Conservation (phyloP, 495 filamentous ascomycete genomes). For the Aspergillus ellipticus region DNA sequence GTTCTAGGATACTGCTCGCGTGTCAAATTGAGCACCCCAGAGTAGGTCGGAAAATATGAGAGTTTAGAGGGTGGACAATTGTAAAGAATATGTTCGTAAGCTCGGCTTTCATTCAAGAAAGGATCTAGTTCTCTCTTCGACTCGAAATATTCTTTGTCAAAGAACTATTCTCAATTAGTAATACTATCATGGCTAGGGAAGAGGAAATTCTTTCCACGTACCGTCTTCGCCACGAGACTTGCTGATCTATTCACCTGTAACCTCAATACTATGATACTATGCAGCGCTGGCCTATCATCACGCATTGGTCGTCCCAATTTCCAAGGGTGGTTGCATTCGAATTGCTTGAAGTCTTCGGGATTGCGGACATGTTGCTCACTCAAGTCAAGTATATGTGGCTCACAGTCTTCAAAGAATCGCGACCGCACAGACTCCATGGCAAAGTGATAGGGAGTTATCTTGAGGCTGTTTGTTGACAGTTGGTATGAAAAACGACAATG, state of each 20-base stretch:
- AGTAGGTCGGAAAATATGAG: conserved; percentile 4
- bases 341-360: conserved; percentile 1
- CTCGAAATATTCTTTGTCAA: background rate
- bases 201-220: background rate
- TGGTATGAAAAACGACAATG: no score
- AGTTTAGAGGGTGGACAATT: background rate
- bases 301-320: conserved; percentile 4
- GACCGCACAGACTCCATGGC: no score
- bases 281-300: conserved; percentile 6
- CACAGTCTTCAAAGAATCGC: background rate
- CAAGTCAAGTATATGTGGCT: background rate
- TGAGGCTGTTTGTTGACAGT: no score
- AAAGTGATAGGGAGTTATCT: no score
- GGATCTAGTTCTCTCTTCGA: background rate
- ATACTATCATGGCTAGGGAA: background rate
- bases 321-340: conserved; percentile 5
- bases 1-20: conserved; percentile 4
- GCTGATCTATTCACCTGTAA: background rate
- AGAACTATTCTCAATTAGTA: background rate
- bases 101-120: conserved; percentile 5
- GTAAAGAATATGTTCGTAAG: conserved; percentile 8
- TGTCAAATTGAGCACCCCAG: conserved; percentile 4
- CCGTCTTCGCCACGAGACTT: background rate
- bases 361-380: background rate
- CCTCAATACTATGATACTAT: conserved; percentile 12